Base-by-base conservation (phyloP, 306 rosid genomes). In the Ochetophila trinervis region DNA sequence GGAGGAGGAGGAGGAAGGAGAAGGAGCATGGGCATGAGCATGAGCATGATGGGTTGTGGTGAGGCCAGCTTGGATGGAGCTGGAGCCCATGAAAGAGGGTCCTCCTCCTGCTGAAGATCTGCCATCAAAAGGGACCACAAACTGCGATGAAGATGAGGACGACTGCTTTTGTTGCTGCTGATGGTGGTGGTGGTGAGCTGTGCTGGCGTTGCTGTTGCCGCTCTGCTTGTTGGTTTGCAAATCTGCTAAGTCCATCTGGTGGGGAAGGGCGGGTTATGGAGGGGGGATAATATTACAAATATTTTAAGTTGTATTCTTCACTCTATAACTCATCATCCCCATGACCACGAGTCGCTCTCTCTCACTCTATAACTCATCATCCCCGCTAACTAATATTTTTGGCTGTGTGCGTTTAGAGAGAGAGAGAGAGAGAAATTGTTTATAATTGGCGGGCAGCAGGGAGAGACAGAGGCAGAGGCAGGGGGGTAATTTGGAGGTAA, bases 231-330 rank as follows among this genome's bases (percentile, higher is more conserved):
- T 89, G 80, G 64, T 79, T 84, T 85, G 97, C 71, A 85, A 74
- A 80, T 87, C 89, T 78, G 95, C 79, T 23, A 84, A 52, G 84
- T 91, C 93, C 97, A 88, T 88, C 74, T 65, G 85, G 85, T 78
- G 84, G 79, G 82, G 80, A 76, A 68, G 84, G 76, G 73, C 16
- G 49, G 49, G 50, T 55, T 56, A 20, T 24, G 44, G 50, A 1
- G 4, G 47, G 47, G 48, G 20, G 35, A 59, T 20, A 60, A 4
- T 66, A 18, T 40, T 24, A 20, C 2, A 55, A 6, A 57, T 45
- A 13, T 57, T 32, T 12, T 6, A 20, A 56, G 12, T 15, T 23
- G 47, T 58, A 17, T 57, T 18, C 20, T 21, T 56, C 52, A 54
- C 65, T 69, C 22, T 23, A 11, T 66, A 71, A 78, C 68, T 74